Evolutionary conservation across 306 rosid genomes (phyloP).

Genomic region (Vigna hirtella): DNA sequence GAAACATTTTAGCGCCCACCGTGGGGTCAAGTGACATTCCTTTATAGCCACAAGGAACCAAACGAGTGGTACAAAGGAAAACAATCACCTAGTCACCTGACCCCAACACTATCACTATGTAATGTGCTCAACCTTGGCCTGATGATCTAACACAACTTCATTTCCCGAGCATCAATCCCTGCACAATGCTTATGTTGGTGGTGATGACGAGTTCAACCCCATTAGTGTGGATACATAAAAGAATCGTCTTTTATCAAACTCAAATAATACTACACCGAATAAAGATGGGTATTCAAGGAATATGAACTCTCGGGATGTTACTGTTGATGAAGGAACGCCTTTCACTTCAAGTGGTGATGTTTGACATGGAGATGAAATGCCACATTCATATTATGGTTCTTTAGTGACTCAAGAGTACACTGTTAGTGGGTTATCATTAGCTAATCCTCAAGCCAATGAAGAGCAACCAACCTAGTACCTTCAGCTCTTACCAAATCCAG

Average conservation of each 20-base stretch:
- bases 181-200: constrained; percentile 45
- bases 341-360: constrained; percentile 59
- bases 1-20: too few relatives aligned
- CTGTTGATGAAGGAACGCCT: constrained; percentile 55
- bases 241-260: constrained; percentile 36
- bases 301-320: constrained; percentile 51
- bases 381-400: constrained; percentile 75
- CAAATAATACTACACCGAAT: constrained; percentile 27
- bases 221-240: constrained; percentile 51
- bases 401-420: constrained; percentile 59
- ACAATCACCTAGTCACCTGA: too few relatives aligned
- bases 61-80: too few relatives aligned
- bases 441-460: constrained; percentile 56
- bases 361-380: constrained; percentile 68
- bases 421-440: constrained; percentile 55
- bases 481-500: constrained; percentile 70
- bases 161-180: constrained; percentile 43
- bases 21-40: too few relatives aligned
- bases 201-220: constrained; percentile 45
- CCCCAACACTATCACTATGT: too few relatives aligned
- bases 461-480: constrained; percentile 55
- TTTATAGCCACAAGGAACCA: too few relatives aligned
- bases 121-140: too few relatives aligned
- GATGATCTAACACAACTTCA: too few relatives aligned
- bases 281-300: constrained; percentile 53